phyloP scores from a whole-genome alignment of 176 grass and related monocot species.

The Rhynchospora tenuis region DNA sequence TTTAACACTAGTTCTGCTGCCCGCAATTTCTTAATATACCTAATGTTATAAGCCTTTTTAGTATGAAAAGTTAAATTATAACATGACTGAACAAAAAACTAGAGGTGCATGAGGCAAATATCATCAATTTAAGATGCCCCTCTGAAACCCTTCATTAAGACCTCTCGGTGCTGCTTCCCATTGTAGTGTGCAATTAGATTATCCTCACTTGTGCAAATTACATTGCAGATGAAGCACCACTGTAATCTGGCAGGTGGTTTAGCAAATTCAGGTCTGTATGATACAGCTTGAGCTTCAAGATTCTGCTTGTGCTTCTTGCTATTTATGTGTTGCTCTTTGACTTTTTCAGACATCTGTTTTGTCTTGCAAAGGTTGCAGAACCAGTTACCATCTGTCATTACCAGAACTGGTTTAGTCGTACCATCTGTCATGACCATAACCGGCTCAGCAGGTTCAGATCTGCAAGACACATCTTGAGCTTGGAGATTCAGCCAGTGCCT shows the following conservation, averaged over 20 bases:
- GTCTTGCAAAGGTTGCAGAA: background rate
- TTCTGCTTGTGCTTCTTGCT: background rate
- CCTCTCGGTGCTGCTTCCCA: background rate
- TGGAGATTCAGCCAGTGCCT: slow-evolving; percentile 4
- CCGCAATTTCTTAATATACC: background rate
- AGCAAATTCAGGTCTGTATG: background rate
- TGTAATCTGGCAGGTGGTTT: background rate
- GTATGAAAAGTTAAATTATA: background rate
- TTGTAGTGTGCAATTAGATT: background rate
- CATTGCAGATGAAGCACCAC: background rate
- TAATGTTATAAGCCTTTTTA: background rate
- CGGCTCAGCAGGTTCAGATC: background rate
- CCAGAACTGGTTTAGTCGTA: no score
- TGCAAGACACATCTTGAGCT: background rate
- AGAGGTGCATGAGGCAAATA: background rate
- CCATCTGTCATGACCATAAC: no score
- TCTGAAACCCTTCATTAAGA: background rate
- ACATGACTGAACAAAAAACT: background rate
- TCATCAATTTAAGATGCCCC: background rate
- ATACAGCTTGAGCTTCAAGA: background rate
- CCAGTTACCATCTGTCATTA: background rate
- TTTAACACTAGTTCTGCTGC: background rate
- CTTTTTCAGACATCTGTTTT: no score
- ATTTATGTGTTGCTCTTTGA: background rate
- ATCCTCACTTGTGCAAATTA: background rate